A percentile compares a stretch with the other conserved stretches of the same genome.
Conservation (phyloP, 2,329 filamentous ascomycete species). For the Arthrobotrys sphaeroides region DNA sequence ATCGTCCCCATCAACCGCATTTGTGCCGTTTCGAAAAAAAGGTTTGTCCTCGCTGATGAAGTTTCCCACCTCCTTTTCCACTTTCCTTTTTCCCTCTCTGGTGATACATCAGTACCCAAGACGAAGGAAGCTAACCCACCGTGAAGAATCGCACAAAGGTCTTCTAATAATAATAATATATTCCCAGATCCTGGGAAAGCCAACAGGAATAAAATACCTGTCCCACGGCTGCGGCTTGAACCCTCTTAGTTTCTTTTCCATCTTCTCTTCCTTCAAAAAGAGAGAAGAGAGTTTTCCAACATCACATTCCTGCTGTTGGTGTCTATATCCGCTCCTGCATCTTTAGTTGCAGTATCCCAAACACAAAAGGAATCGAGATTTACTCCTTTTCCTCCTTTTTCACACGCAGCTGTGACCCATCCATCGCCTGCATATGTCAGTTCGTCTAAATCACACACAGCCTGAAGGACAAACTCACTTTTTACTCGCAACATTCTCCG, state of each 20-base stretch:
- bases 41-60: conserved; percentile 26
- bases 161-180: conserved; percentile 45
- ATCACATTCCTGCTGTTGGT: conserved; percentile 24
- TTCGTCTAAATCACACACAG: conserved; percentile 29
- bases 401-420: conserved; percentile 26
- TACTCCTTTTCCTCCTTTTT: conserved; percentile 35
- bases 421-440: conserved; percentile 48
- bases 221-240: conserved; percentile 49
- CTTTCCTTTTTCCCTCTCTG: conserved; percentile 24
- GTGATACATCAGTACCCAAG: conserved; percentile 9
- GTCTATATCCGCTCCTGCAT: conserved; percentile 42
- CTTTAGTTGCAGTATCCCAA: conserved; percentile 49
- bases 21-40: conserved; percentile 48
- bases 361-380: conserved; percentile 40
- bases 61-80: conserved; percentile 34
- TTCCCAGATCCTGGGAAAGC: conserved; percentile 39
- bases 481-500: conserved; percentile 35
- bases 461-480: conserved; percentile 28
- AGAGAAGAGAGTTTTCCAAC: conserved; percentile 7
- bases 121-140: conserved; percentile 8
- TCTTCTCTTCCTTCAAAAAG: background rate
- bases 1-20: conserved; percentile 26
- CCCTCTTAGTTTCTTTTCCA: conserved; percentile 20
- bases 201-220: conserved; percentile 48
- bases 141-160: conserved; percentile 25